Base-by-base conservation (phyloP, 2,329 filamentous ascomycete species). In the Rhynchosporium graminicola region DNA sequence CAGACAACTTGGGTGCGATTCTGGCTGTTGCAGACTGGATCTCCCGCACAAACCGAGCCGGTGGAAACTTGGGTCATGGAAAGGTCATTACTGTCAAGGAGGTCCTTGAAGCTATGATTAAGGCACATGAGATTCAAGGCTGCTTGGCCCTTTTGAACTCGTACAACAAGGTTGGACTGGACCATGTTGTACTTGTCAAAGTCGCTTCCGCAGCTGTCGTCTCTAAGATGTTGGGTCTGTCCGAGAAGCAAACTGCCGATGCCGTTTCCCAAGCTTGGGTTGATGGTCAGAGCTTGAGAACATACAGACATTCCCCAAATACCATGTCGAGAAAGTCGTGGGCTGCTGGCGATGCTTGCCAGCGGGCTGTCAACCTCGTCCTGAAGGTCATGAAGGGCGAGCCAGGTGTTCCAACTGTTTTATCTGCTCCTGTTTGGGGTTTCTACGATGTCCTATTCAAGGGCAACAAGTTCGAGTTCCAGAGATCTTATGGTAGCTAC, bases 271-370 rank as follows among this genome's bases (percentile, higher is more conserved):
- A 99, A 80, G 95, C 95, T 62, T 99, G 93, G 90, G 92, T 96
- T 67, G 95, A 99, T 76, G 95, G 95, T 61, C 94, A 98, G 82
- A 90, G 87, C 75, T 85, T 99, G 81, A 90, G 95, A 70, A 99
- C 95, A 65, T 99, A 99, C 86, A 87, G 95, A 72, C 95, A 99
- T 82, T 87, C 91, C 57, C 95, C 95, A 73, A 99, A 99, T 84
- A 98, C 95, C 82, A 99, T 99, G 95, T 97, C 93, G 64, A 88
- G 95, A 76, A 99, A 99, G 84, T 97, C 93, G 15, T 99, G 95
- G 95, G 95, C 95, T 73, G 95, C 95, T 67, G 95, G 95, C 79
- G 95, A 99, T 75, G 95, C 95, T 68, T 99, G 95, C 83, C 92
- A 98, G 80, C 89, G 91, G 70, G 92, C 93, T 64, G 93, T 97